Evolutionary conservation across 2,329 filamentous ascomycete genomes (phyloP).

Genomic region (Moelleriella libera): DNA sequence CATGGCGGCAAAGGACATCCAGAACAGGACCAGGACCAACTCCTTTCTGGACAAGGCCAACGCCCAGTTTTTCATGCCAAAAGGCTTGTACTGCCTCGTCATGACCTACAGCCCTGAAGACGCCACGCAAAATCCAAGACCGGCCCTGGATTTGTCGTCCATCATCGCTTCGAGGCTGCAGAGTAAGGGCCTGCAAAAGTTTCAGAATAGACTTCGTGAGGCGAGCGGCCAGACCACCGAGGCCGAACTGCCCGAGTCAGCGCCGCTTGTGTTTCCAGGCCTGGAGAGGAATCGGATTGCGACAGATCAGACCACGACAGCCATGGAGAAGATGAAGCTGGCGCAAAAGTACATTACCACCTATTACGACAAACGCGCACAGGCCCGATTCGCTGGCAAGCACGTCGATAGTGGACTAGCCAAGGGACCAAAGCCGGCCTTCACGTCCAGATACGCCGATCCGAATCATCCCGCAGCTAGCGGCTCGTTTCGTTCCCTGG

Average conservation of each 20-base stretch:
- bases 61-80: conserved; percentile 5
- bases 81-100: conserved; percentile 7
- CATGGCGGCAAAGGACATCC: not conserved
- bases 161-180: not conserved
- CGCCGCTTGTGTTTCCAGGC: not conserved
- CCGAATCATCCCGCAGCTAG: conserved; percentile 6
- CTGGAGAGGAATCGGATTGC: not conserved
- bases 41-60: conserved; percentile 7
- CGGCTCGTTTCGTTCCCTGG: conserved; percentile 6
- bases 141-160: not conserved
- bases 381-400: conserved; percentile 3
- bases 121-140: not conserved
- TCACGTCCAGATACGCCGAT: conserved; percentile 6
- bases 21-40: conserved; percentile 4
- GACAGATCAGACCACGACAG: not conserved
- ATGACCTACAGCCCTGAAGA: conserved; percentile 5
- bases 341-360: conserved; percentile 1
- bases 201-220: not conserved
- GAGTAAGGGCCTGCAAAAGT: not conserved
- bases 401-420: conserved; percentile 1
- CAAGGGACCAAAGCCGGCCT: conserved; percentile 1
- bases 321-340: not conserved
- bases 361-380: conserved; percentile 2
- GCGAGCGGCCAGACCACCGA: not conserved
- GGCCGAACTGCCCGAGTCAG: not conserved